phyloP scores from a whole-genome alignment of 345 rosid species.

The Iberis pinnata region DNA sequence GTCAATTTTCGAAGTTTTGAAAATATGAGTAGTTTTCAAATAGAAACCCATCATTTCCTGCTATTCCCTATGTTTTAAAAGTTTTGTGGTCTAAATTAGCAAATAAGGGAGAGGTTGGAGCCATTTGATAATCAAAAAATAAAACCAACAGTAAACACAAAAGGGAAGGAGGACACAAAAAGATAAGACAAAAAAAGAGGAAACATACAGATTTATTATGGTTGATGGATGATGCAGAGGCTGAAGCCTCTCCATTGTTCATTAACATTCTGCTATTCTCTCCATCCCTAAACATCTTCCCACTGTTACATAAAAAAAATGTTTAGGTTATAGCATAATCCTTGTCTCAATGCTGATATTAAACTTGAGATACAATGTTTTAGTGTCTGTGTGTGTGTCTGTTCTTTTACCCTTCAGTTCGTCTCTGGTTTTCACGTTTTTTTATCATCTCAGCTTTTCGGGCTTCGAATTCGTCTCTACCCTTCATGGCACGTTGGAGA shows the following conservation, averaged over 20 bases:
- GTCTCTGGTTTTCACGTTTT: constrained; percentile 74
- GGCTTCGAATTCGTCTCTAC: constrained; percentile 88
- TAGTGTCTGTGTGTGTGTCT: too few relatives aligned
- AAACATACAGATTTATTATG: constrained; percentile 31
- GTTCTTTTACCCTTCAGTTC: constrained; percentile 60
- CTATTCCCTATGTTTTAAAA: not conserved
- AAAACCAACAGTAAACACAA: not conserved
- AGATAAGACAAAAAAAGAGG: constrained; percentile 21
- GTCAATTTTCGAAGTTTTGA: too few relatives aligned
- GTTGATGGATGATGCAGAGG: constrained; percentile 30
- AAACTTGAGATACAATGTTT: not conserved
- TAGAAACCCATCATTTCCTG: not conserved
- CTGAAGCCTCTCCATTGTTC: constrained; percentile 40
- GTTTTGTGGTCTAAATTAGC: not conserved
- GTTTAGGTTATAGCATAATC: not conserved
- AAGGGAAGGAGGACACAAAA: not conserved
- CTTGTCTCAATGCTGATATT: not conserved
- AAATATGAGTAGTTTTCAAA: not conserved
- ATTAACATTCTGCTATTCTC: constrained; percentile 63
- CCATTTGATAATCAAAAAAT: not conserved
- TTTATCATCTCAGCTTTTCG: constrained; percentile 81
- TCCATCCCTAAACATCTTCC: constrained; percentile 70
- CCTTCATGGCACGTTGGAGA: constrained; percentile 68
- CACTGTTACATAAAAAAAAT: constrained; percentile 30
- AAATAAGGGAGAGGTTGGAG: not conserved